Evolutionary conservation across 495 filamentous ascomycete genomes (phyloP), one percentile per base, ranked within the genome.

Genomic region (Trichocladium uniseriatum): DNA sequence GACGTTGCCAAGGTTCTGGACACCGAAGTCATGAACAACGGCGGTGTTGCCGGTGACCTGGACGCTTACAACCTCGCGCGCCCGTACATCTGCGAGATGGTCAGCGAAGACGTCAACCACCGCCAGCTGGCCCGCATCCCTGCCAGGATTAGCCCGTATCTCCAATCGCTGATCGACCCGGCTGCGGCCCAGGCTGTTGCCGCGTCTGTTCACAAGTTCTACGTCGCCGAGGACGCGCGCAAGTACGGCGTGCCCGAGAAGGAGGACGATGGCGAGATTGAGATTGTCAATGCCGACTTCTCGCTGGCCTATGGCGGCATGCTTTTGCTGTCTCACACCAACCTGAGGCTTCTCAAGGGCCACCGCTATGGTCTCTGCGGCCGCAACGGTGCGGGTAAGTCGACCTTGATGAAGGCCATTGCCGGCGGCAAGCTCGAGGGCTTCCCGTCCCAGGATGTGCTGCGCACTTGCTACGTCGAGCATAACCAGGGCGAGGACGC

Each of bases 211-310:
- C 73, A 90, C 56, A 60, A 79, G 36, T 79, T 82, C 70, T 94
- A 82, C 59, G 60, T 88, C 24, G 81, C 80, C 8, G 89, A 95
- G 57, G 89, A 95, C 56, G 72, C 86, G 50, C 86, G 87, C 64
- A 90, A 88, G 65, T 94, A 77, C 59, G 90, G 90, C 52, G 79
- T 84, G 44, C 87, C 89, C 2, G 74, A 85, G 52, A 88, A 87
- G 65, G 85, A 85, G 48, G 86, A 94, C 56, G 84, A 92, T 55
- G 89, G 78, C 27, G 76, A 81, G 70, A 75, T 85, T 28, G 92
- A 96, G 64, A 95, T 99, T 58, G 92, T 99, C 60, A 96, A 99
- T 60, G 88, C 94, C 35, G 84, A 94, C 63, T 99, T 99, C 74
- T 99, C 92, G 15, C 78, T 99, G 13, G 92, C 88, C 14, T 99